A percentile compares a stretch with the other conserved stretches of the same genome.
Evolutionary conservation across 345 rosid species (phyloP).

Genomic region (Cardamine chenopodiifolia): DNA sequence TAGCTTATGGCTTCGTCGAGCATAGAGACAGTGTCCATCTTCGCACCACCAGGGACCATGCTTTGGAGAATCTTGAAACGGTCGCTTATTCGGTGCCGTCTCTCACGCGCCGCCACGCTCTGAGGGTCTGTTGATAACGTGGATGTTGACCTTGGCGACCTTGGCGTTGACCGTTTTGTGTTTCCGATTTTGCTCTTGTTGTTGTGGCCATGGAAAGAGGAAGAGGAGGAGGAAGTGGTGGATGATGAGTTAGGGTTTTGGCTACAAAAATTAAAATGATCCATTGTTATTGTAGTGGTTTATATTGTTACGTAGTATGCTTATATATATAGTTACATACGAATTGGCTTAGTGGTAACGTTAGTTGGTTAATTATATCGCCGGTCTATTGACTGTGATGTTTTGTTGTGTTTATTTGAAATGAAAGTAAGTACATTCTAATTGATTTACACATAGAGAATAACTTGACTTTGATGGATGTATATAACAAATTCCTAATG

Average conservation of each 20-base stretch:
- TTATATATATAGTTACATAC: slow-evolving; percentile 19
- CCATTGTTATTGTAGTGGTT: slow-evolving; percentile 29
- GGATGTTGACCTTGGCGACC: slow-evolving; percentile 40
- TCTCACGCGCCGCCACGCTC: slow-evolving; percentile 85
- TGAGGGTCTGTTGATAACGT: slow-evolving; percentile 87
- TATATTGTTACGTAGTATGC: slow-evolving; percentile 4
- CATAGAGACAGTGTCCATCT: slow-evolving; percentile 94
- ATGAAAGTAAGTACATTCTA: not conserved
- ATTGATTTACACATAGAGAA: not conserved
- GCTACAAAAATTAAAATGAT: slow-evolving; percentile 4
- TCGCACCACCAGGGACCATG: slow-evolving; percentile 82
- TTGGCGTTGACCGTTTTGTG: slow-evolving; percentile 30
- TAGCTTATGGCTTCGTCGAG: slow-evolving; percentile 83
- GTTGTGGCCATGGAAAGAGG: slow-evolving; percentile 43
- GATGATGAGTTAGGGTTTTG: slow-evolving; percentile 36
- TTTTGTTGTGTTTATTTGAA: not conserved
- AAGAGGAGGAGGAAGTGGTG: slow-evolving; percentile 46
- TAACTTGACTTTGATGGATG: not conserved
- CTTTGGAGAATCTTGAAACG: slow-evolving; percentile 84
- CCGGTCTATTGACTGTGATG: not conserved
- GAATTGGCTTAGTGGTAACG: not conserved
- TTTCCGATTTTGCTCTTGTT: slow-evolving; percentile 19
- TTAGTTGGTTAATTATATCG: not conserved
- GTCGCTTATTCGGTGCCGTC: slow-evolving; percentile 84
- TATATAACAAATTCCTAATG: not conserved